These are phyloP conservation scores for Sabuloglossum arenarium DNA, from an alignment of 495 filamentous ascomycete species.

Conservation along the genomic window DNA sequence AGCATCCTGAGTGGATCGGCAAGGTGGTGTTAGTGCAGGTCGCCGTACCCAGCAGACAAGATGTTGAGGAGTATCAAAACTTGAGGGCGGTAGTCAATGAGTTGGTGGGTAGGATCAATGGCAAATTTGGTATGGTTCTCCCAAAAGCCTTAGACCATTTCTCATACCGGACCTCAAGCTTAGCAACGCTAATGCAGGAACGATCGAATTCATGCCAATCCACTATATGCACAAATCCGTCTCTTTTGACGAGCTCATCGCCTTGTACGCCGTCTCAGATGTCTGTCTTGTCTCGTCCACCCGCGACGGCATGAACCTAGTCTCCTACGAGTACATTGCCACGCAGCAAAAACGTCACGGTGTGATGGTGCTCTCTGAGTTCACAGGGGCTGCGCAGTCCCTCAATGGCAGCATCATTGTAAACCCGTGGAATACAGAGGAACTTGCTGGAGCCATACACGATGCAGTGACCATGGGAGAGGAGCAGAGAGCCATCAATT, in stretches of 20 bases:
- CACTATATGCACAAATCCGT: constrained; percentile 89
- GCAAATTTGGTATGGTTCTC: constrained; percentile 46
- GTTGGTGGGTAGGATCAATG: constrained; percentile 79
- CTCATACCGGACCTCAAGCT: constrained; percentile 9
- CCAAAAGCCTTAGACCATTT: background rate
- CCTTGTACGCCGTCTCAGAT: constrained; percentile 76
- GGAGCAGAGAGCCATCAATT: constrained; percentile 65
- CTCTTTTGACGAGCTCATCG: constrained; percentile 73
- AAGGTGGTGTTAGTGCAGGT: constrained; percentile 88
- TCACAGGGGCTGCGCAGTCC: constrained; percentile 73
- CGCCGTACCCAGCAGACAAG: constrained; percentile 73
- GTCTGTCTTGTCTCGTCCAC: constrained; percentile 79
- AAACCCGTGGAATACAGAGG: constrained; percentile 81
- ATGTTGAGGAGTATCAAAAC: constrained; percentile 94
- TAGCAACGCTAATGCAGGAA: constrained; percentile 22
- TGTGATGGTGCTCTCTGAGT: constrained; percentile 80
- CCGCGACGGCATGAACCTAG: constrained; percentile 94
- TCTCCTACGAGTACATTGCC: constrained; percentile 90
- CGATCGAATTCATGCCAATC: constrained; percentile 81
- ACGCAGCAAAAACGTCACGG: constrained; percentile 68
- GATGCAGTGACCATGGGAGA: constrained; percentile 68
- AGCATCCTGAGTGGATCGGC: constrained; percentile 79
- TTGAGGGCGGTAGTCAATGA: constrained; percentile 77
- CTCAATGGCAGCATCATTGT: constrained; percentile 72
- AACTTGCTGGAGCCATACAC: constrained; percentile 68